Conservation (phyloP, 2,329 filamentous ascomycete species). For the Teratosphaeria gauchensis region DNA sequence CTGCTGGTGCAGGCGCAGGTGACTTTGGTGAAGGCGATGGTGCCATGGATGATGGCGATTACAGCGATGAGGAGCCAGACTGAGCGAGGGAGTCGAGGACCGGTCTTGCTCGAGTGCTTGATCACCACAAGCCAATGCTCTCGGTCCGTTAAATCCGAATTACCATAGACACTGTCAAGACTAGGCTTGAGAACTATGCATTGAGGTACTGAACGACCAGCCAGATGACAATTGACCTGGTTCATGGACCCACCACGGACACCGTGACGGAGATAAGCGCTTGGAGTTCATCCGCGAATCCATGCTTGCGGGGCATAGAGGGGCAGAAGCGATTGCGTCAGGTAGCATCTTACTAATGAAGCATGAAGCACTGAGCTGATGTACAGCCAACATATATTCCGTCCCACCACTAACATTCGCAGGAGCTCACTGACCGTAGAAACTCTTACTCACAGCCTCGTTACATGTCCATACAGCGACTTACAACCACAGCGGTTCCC, state of each 20-base stretch:
- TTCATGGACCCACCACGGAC: not conserved
- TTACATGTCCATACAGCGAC: constrained; percentile 2
- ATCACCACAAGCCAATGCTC: not conserved
- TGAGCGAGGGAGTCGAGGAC: not conserved
- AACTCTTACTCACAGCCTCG: not conserved
- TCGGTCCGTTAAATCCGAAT: not conserved
- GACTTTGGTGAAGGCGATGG: not conserved
- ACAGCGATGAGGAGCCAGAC: not conserved
- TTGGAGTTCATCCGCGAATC: not conserved
- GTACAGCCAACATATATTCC: not conserved
- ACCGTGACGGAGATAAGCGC: not conserved
- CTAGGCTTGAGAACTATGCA: too few relatives aligned
- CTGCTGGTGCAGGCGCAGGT: not conserved
- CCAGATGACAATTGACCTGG: not conserved
- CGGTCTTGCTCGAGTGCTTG: not conserved
- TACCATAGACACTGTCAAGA: too few relatives aligned
- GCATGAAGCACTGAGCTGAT: not conserved
- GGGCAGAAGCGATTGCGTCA: not conserved
- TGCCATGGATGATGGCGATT: not conserved
- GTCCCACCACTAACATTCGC: not conserved
- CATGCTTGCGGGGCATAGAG: not conserved
- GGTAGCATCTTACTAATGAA: not conserved
- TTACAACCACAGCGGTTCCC: constrained; percentile 3
- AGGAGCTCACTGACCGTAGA: not conserved
- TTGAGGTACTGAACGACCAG: not conserved